These are phyloP conservation scores for Sesbania bispinosa DNA, from an alignment of 306 rosid species.

Conservation along the genomic window DNA sequence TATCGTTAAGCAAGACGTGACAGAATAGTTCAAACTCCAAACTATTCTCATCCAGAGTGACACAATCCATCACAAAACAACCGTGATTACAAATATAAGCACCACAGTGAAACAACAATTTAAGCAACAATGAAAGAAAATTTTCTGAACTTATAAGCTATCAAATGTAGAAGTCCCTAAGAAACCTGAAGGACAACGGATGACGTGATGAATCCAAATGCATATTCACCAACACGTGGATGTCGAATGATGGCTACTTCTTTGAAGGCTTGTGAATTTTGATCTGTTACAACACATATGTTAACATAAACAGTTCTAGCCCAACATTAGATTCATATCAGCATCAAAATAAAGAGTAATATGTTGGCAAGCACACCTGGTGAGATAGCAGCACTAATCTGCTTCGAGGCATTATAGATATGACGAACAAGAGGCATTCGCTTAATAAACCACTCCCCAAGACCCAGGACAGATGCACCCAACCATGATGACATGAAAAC, in stretches of 20 bases:
- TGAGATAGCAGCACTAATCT: constrained; percentile 92
- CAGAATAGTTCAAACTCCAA: background rate
- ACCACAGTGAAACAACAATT: background rate
- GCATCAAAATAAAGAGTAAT: background rate
- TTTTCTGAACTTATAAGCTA: background rate
- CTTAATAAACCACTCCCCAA: constrained; percentile 98
- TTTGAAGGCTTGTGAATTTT: constrained; percentile 90
- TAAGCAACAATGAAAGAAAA: constrained; percentile 2
- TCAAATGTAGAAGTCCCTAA: background rate
- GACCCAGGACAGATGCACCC: constrained; percentile 94
- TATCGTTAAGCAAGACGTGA: background rate
- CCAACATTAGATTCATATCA: background rate
- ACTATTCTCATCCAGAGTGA: background rate
- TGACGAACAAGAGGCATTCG: constrained; percentile 97
- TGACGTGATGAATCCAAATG: constrained; percentile 94
- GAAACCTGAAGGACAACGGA: constrained; percentile 86
- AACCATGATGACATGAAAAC: constrained; percentile 98
- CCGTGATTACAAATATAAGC: background rate
- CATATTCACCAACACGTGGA: constrained; percentile 98
- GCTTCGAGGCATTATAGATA: constrained; percentile 93
- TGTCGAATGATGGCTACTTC: constrained; percentile 98
- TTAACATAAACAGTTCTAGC: constrained; percentile 12
- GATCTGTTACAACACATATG: constrained; percentile 48
- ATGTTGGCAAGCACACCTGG: constrained; percentile 58
- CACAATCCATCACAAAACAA: too few relatives aligned